A percentile compares a stretch with the other conserved stretches of the same genome.
Conservation (phyloP, 345 rosid species). For the Eutrema yunnanense region DNA sequence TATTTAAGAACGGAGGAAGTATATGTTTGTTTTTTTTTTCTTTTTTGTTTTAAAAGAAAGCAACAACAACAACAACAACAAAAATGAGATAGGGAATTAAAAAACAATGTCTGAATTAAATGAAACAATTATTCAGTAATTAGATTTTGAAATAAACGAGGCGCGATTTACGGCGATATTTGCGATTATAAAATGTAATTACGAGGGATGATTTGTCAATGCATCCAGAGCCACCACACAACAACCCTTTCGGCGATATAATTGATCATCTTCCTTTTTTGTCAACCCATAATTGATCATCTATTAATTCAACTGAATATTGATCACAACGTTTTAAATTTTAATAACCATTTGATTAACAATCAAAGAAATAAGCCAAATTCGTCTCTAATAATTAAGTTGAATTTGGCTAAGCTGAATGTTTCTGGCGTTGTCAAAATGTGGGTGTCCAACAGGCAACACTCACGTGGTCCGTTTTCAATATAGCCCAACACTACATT, state of each 20-base stretch:
- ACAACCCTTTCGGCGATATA: neutral
- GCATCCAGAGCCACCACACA: neutral
- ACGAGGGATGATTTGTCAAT: slow-evolving; percentile 11
- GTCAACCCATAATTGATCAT: neutral
- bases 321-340: neutral
- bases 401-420: neutral
- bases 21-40: too few species aligned
- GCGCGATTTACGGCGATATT: slow-evolving; percentile 16
- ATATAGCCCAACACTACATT: neutral
- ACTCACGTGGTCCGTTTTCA: neutral
- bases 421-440: slow-evolving; percentile 13
- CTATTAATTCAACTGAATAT: neutral
- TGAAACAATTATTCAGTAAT: neutral
- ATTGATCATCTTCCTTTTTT: neutral
- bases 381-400: neutral
- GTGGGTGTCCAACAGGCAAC: slow-evolving; percentile 1
- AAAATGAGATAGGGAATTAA: neutral
- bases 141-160: neutral
- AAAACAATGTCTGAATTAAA: neutral
- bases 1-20: too few species aligned
- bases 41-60: too few species aligned
- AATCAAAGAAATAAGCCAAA: neutral
- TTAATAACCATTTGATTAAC: neutral
- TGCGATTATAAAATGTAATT: slow-evolving; percentile 12
- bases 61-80: neutral